A percentile compares a stretch with the other conserved stretches of the same genome.
Evolutionary conservation across 345 rosid genomes (phyloP).

Genomic region (Dovyalis caffra): DNA sequence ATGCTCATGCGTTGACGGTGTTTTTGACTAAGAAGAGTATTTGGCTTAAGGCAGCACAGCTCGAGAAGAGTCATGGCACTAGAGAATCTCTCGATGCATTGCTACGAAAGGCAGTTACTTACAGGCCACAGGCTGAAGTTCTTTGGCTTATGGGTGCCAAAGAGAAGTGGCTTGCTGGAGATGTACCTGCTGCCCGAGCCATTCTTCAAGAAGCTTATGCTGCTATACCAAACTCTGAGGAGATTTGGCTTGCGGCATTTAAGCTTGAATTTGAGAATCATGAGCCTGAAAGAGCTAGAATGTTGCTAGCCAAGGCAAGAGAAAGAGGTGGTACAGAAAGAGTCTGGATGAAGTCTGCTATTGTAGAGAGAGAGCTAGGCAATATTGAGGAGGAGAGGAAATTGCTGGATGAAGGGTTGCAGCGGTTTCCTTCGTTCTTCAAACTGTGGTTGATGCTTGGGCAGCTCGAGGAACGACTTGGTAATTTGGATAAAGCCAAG

Average conservation of each 20-base stretch:
- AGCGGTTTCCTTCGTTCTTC: conserved; percentile 74
- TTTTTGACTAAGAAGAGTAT: conserved; percentile 94
- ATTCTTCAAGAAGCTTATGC: conserved; percentile 94
- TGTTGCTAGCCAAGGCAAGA: conserved; percentile 87
- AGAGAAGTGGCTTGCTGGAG: conserved; percentile 98
- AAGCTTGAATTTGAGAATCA: conserved; percentile 97
- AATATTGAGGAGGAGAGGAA: conserved; percentile 73
- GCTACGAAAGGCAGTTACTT: conserved; percentile 78
- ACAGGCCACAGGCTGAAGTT: conserved; percentile 91
- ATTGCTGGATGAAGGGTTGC: conserved; percentile 78
- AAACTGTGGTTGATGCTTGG: conserved; percentile 95
- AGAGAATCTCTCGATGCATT: conserved; percentile 88
- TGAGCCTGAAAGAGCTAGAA: conserved; percentile 95
- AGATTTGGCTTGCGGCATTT: conserved; percentile 94
- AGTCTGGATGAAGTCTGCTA: conserved; percentile 97
- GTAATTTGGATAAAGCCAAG: conserved; percentile 55
- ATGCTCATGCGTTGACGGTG: conserved; percentile 75
- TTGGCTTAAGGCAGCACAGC: conserved; percentile 93
- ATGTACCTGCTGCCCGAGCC: conserved; percentile 88
- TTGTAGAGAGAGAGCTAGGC: conserved; percentile 89
- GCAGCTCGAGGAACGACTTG: conserved; percentile 85
- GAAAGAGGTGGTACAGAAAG: conserved; percentile 97
- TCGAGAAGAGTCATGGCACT: conserved; percentile 92
- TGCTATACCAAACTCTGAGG: conserved; percentile 89
- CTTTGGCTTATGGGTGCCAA: conserved; percentile 98